phyloP scores from a whole-genome alignment of 192 early-diverging fungal species.

The Coemansia sp. region DNA sequence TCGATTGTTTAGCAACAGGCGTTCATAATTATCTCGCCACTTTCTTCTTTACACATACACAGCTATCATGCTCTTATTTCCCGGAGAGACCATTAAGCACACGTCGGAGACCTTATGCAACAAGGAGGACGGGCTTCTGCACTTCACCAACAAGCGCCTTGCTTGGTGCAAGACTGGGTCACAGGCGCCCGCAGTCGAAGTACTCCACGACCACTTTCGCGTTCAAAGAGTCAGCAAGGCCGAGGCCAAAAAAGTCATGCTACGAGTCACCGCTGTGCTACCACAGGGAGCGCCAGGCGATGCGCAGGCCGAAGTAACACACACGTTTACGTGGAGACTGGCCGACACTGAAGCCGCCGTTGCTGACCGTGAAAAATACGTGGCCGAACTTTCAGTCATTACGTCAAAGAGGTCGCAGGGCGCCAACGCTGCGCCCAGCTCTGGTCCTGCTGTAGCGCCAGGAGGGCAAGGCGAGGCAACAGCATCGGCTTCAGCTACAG shows the following conservation, averaged over 20 bases:
- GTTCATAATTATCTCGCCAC: neutral
- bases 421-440: neutral
- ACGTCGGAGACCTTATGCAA: constrained; percentile 32
- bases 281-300: constrained; percentile 27
- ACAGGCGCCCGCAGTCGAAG: constrained; percentile 45
- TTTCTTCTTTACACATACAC: neutral
- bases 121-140: constrained; percentile 48
- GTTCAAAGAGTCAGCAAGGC: constrained; percentile 51
- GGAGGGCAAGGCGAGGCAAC: constrained; percentile 1
- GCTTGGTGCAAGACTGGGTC: constrained; percentile 56
- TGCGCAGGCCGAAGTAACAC: constrained; percentile 44
- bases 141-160: constrained; percentile 56
- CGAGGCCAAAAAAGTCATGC: constrained; percentile 54
- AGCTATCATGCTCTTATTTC: constrained; percentile 18
- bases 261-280: constrained; percentile 48
- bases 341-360: constrained; percentile 52
- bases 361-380: constrained; percentile 51
- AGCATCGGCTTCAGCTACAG: constrained; percentile 3
- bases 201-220: constrained; percentile 45
- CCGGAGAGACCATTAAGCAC: constrained; percentile 29
- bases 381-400: constrained; percentile 32
- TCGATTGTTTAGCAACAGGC: neutral
- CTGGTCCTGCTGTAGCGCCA: neutral
- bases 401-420: constrained; percentile 7
- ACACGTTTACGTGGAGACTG: constrained; percentile 48